phyloP scores from a whole-genome alignment of 2,329 filamentous ascomycete genomes.

The Alternaria sp. region DNA sequence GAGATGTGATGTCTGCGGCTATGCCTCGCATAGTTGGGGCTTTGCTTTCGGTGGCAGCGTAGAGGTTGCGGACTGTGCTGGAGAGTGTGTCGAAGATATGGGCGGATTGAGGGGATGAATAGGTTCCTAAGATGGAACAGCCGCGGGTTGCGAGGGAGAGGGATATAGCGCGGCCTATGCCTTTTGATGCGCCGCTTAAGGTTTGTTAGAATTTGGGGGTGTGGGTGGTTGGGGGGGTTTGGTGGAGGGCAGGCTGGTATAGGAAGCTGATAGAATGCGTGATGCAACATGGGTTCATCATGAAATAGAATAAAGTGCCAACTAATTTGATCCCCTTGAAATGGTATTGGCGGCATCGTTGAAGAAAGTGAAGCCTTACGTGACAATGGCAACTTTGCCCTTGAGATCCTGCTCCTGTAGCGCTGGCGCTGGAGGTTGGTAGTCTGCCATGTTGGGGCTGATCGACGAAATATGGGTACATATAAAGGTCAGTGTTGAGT shows the following conservation, averaged over 20 bases:
- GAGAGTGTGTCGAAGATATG: conserved; percentile 33
- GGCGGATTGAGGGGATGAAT: conserved; percentile 29
- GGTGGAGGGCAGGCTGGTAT: neutral
- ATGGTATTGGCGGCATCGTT: neutral
- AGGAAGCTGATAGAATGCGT: neutral
- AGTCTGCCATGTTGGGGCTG: conserved; percentile 23
- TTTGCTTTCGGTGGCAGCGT: conserved; percentile 2
- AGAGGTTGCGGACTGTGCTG: conserved; percentile 25
- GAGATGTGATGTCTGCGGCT: conserved; percentile 29
- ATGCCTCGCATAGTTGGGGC: conserved; percentile 25
- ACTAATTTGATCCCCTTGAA: fast-evolving
- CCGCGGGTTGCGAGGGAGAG: conserved; percentile 38
- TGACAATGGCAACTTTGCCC: conserved; percentile 41
- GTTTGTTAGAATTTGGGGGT: neutral
- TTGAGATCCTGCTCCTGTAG: conserved; percentile 37
- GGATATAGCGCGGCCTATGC: conserved; percentile 39
- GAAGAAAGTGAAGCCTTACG: conserved; percentile 20
- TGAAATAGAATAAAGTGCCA: neutral
- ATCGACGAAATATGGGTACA: neutral
- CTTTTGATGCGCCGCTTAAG: conserved; percentile 35
- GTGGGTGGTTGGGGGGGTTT: neutral
- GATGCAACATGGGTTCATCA: neutral
- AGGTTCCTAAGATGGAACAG: conserved; percentile 39
- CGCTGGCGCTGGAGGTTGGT: conserved; percentile 24
- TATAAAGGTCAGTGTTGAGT: neutral